Percentiles rank a stretch among this genome's conserved stretches.
These are phyloP conservation scores for Hippophae rhamnoides DNA, from an alignment of 306 rosid genomes.

Conservation along the genomic window DNA sequence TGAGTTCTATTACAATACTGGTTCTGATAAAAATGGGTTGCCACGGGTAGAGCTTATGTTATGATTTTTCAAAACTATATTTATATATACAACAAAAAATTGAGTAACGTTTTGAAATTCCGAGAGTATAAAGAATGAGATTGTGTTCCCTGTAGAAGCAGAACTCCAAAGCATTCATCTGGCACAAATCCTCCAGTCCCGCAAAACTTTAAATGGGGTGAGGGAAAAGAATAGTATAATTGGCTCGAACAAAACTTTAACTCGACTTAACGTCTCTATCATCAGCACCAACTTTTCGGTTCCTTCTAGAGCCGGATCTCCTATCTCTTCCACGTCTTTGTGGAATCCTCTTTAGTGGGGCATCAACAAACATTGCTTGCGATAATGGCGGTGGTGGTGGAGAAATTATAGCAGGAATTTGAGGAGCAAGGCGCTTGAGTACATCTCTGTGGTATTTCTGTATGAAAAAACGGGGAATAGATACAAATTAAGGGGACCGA, in stretches of 20 bases:
- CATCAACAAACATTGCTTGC: constrained; percentile 9
- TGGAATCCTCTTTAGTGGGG: constrained; percentile 34
- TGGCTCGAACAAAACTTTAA: constrained; percentile 39
- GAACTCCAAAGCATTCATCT: constrained; percentile 22
- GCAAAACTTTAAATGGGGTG: constrained; percentile 19
- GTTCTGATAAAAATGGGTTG: constrained; percentile 25
- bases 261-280: constrained; percentile 27
- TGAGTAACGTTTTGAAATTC: constrained; percentile 26
- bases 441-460: constrained; percentile 84
- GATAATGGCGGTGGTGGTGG: constrained; percentile 36
- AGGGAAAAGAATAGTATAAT: constrained; percentile 25
- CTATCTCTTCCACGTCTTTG: constrained; percentile 55
- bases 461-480: background rate
- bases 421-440: constrained; percentile 35
- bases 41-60: constrained; percentile 17
- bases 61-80: constrained; percentile 30
- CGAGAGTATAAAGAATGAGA: constrained; percentile 25
- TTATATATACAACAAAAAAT: constrained; percentile 50
- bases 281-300: constrained; percentile 60
- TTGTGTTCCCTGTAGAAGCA: constrained; percentile 26
- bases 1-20: constrained; percentile 16
- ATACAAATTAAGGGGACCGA: constrained; percentile 8
- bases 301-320: constrained; percentile 50
- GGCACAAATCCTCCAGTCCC: constrained; percentile 38
- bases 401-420: constrained; percentile 17